Percentiles rank a stretch among this genome's conserved stretches.
Conservation (phyloP, 805 yeast genomes). For the Cyberlindnera suaveolens region DNA sequence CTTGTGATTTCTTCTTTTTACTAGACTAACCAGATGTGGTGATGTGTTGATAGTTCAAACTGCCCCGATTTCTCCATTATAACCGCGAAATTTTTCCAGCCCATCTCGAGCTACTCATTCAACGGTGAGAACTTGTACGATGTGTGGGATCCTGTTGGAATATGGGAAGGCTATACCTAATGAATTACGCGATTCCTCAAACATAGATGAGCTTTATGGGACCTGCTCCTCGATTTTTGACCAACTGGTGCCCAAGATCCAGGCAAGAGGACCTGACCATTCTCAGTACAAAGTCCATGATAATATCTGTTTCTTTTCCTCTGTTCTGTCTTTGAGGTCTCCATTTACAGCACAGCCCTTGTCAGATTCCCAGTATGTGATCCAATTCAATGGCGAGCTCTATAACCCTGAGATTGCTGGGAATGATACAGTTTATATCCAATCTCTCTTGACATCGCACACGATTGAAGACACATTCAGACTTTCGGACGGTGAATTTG, state of each 20-base stretch:
- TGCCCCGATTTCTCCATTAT: neutral
- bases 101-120: neutral
- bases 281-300: neutral
- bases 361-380: constrained; percentile 27
- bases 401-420: constrained; percentile 52
- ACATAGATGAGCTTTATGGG: neutral
- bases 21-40: too few relatives aligned
- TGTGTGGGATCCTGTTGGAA: constrained; percentile 53
- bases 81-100: neutral
- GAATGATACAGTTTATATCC: constrained; percentile 62
- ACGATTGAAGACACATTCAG: constrained; percentile 27
- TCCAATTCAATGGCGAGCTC: constrained; percentile 91
- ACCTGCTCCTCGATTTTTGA: constrained; percentile 23
- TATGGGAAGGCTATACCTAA: neutral
- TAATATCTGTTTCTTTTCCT: constrained; percentile 28
- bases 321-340: constrained; percentile 73
- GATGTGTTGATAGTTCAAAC: too few relatives aligned
- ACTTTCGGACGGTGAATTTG: constrained; percentile 74
- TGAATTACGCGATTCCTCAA: neutral
- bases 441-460: constrained; percentile 27
- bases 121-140: constrained; percentile 13
- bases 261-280: constrained; percentile 63
- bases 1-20: too few relatives aligned
- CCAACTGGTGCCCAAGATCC: constrained; percentile 36
- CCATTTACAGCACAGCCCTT: constrained; percentile 80